Conservation (phyloP, 106 monocot species). For the Allium cepa region DNA sequence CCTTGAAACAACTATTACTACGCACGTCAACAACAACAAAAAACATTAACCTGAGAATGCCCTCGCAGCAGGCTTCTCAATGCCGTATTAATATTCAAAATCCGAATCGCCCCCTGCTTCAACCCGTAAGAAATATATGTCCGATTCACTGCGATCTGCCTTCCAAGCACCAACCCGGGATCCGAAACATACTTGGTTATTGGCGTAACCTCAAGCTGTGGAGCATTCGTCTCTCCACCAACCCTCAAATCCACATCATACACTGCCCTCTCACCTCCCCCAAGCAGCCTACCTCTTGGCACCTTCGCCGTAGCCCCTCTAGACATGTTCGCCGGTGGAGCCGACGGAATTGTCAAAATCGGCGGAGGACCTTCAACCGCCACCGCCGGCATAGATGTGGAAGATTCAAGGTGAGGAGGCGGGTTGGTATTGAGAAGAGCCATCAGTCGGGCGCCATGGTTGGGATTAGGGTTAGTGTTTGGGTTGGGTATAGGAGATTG, state of each 20-base stretch:
- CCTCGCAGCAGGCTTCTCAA: conserved; percentile 78
- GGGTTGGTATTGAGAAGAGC: conserved; percentile 49
- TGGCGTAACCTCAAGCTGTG: conserved; percentile 96
- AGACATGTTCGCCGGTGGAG: conserved; percentile 28
- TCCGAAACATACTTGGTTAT: conserved; percentile 94
- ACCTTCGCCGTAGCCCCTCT: conserved; percentile 61
- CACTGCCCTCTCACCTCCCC: conserved; percentile 43
- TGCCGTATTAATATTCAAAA: conserved; percentile 93
- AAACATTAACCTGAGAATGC: conserved; percentile 66
- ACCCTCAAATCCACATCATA: conserved; percentile 75
- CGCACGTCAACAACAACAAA: no score
- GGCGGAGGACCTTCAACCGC: conserved; percentile 27
- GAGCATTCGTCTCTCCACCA: conserved; percentile 57
- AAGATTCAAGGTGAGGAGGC: conserved; percentile 45
- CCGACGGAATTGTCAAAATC: conserved; percentile 35
- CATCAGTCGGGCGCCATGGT: conserved; percentile 75
- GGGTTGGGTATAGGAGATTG: conserved; percentile 12
- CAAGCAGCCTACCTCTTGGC: conserved; percentile 63
- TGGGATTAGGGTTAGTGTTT: conserved; percentile 15
- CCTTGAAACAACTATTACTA: no score
- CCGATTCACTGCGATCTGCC: conserved; percentile 94
- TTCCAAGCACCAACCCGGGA: conserved; percentile 87
- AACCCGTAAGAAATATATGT: conserved; percentile 93
- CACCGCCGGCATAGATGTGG: conserved; percentile 40
- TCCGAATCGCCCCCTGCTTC: conserved; percentile 73